Base-by-base conservation (phyloP, 306 rosid species). In the Castanea crenata region DNA sequence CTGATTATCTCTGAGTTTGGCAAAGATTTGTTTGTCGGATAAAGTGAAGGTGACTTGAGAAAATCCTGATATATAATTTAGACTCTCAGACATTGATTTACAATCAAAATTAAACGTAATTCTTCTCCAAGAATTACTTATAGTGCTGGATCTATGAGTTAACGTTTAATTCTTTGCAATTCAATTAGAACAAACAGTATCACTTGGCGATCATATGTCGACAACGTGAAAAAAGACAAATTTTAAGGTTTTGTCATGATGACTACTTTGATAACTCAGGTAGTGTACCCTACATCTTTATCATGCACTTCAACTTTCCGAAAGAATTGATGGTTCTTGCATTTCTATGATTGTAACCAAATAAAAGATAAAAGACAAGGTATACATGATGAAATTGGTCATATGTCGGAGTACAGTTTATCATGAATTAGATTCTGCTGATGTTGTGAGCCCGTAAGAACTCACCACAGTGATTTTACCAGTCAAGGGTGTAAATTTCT, bases 191-290 rank as follows among this genome's bases (percentile, higher is more conserved):
- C 52, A 35, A 85, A 86, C 80, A 81, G 96, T 85, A 92, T 88
- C 90, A 69, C 78, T 79, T 18, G 85, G 77, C 75, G 79, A 84
- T 86, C 80, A 84, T 76, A 89, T 85, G 84, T 61, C 92, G 98
- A 92, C 99, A 91, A 90, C 44, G 82, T 86, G 93, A 93, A 91
- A 95, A 91, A 91, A 84, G 98, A 95, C 97, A 95, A 93, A 89
- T 84, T 85, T 93, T 93, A 95, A 91, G 99, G 98, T 93, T 91
- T 81, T 88, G 92, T 90, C 97, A 92, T 86, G 76, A 93, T 83
- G 92, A 85, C 89, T 80, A 68, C 85, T 84, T 88, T 84, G 92
- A 88, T 86, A 71, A 85, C 81, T 83, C 74, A 81, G 81, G 74
- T 61, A 77, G 49, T 23, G 84, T 91, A 88, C 57, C 98, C 98